Percentiles rank a stretch among this genome's conserved stretches.
Conservation (phyloP, 495 filamentous ascomycete genomes). For the Bathelium albidoporum region DNA sequence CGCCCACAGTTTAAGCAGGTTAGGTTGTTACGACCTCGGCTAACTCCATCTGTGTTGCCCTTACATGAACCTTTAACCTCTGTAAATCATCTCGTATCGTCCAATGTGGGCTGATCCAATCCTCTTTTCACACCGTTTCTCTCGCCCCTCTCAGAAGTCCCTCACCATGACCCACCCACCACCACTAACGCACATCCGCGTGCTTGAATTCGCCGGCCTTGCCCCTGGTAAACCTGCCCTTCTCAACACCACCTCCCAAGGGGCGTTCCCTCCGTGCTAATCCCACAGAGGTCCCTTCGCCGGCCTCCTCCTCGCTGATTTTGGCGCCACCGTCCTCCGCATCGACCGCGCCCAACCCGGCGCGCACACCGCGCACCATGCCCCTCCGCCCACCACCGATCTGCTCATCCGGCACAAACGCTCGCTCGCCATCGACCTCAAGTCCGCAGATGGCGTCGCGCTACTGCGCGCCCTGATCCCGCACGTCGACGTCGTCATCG, state of each 20-base stretch:
- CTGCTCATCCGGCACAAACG: constrained; percentile 66
- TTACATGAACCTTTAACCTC: too few relatives aligned
- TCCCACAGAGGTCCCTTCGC: constrained; percentile 62
- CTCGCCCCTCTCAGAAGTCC: background rate
- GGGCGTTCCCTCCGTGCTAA: constrained; percentile 4
- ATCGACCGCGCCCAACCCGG: constrained; percentile 55
- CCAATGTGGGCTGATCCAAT: too few relatives aligned
- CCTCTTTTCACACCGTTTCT: background rate
- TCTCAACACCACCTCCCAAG: constrained; percentile 3
- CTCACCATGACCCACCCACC: constrained; percentile 39
- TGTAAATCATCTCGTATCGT: too few relatives aligned
- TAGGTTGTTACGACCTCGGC: too few relatives aligned
- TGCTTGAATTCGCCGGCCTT: constrained; percentile 82
- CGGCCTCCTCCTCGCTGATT: constrained; percentile 79
- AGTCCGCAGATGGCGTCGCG: constrained; percentile 47
- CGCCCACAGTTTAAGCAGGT: too few relatives aligned
- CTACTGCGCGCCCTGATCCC: constrained; percentile 55
- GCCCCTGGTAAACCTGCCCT: constrained; percentile 56
- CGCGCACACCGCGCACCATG: constrained; percentile 26
- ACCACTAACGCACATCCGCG: constrained; percentile 65
- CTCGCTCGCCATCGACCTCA: constrained; percentile 69
- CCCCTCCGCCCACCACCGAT: constrained; percentile 46
- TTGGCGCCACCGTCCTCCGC: constrained; percentile 77
- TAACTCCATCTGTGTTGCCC: too few relatives aligned
- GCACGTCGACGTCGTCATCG: constrained; percentile 69